A percentile compares a stretch with the other conserved stretches of the same genome.
Conservation (phyloP, 257 asterid species). For the Euphrasia confusa region DNA sequence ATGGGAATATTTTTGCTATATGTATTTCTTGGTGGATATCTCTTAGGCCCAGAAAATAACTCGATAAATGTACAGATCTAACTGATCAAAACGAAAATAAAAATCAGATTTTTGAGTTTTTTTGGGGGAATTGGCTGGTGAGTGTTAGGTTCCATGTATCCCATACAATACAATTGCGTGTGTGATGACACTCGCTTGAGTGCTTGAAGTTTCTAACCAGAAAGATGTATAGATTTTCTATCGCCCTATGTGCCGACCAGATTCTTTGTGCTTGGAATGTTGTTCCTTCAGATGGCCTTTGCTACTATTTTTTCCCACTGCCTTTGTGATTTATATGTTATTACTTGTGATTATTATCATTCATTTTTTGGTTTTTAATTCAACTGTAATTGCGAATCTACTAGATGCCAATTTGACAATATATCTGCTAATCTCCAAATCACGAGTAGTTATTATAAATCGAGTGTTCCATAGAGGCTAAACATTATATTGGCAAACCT, state of each 20-base stretch:
- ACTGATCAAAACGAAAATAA: background rate
- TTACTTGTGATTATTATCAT: conserved; percentile 2
- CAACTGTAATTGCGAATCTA: too few relatives aligned
- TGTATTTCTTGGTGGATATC: background rate
- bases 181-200: conserved; percentile 11
- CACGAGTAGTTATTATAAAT: conserved; percentile 5
- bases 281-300: background rate
- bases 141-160: background rate
- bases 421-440: background rate
- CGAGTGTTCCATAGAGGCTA: conserved; percentile 4
- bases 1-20: background rate
- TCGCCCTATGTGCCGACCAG: background rate
- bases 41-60: background rate
- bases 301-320: background rate
- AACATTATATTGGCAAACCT: conserved; percentile 3
- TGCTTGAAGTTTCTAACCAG: background rate
- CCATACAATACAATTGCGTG: too few relatives aligned
- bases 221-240: conserved; percentile 5
- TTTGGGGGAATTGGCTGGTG: too few relatives aligned
- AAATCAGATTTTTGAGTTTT: too few relatives aligned
- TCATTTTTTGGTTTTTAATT: background rate
- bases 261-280: background rate
- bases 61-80: conserved; percentile 4
- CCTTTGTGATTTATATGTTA: conserved; percentile 4
- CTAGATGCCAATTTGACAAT: too few relatives aligned